Conservation (phyloP, 108 stramenopile genomes). For the Cyclostephanos tholiformis region DNA sequence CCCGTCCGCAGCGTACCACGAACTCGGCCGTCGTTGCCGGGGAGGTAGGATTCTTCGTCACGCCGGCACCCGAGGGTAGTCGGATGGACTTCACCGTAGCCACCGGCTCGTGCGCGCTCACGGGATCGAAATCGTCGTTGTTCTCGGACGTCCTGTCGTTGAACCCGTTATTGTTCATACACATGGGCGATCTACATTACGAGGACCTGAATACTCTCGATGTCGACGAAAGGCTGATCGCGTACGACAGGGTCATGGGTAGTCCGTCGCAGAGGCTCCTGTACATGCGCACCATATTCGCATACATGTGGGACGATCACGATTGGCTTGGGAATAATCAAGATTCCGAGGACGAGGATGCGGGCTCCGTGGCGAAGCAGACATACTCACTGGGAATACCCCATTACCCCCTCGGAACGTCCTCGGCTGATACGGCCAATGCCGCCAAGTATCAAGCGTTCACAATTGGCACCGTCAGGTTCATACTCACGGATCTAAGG, state of each 20-base stretch:
- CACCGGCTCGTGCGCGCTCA: conserved; percentile 51
- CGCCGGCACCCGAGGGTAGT: conserved; percentile 43
- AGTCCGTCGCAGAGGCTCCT: conserved; percentile 45
- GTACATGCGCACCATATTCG: conserved; percentile 44
- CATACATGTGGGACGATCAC: conserved; percentile 71
- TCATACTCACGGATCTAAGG: conserved; percentile 62
- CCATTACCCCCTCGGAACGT: conserved; percentile 34
- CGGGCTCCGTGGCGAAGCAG: conserved; percentile 35
- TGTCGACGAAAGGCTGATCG: conserved; percentile 46
- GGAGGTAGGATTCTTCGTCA: conserved; percentile 43
- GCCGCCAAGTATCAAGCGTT: conserved; percentile 61
- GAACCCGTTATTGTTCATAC: conserved; percentile 53
- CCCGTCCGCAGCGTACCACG: conserved; percentile 33
- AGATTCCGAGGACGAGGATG: conserved; percentile 34
- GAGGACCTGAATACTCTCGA: conserved; percentile 50
- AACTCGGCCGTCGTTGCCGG: conserved; percentile 39
- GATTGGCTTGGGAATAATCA: conserved; percentile 61
- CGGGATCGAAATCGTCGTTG: conserved; percentile 40
- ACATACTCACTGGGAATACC: conserved; percentile 51
- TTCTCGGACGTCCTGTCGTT: conserved; percentile 44
- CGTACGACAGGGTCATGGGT: conserved; percentile 57
- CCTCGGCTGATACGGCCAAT: conserved; percentile 14
- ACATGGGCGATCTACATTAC: conserved; percentile 65
- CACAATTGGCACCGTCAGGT: conserved; percentile 64
- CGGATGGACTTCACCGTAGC: conserved; percentile 59